Evolutionary conservation across 140 eudicot species (phyloP), one percentile per base, ranked within the genome.

Genomic region (Erigeron philadelphicus): DNA sequence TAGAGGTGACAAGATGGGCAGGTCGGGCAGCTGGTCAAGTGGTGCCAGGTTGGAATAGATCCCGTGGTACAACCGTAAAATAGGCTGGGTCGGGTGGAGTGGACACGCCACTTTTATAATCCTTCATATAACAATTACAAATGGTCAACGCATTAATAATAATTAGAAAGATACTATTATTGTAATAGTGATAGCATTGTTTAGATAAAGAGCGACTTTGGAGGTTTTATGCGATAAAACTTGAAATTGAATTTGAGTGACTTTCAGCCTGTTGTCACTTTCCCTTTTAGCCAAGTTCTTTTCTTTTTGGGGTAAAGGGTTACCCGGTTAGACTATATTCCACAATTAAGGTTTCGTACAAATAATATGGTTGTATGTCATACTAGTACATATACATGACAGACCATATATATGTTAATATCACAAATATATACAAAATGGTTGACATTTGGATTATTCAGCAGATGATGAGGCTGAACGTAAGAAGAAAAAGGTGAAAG

Each of bases 401-500:
- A 21, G 25, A 21, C 25, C 25, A 1, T 21, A 21, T 21, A 21
- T 21, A 21, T 21, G 1, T 21, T 21, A 21, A 21, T 21, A 21
- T 21, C 25, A 21, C 25, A 21, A 31, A 31, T 31, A 31, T 47
- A 41, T 60, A 10, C 56, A 44, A 67, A 57, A 8, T 67, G 57
- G 31, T 43, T 21, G 40, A 40, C 11, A 43, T 17, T 31, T 58
- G 60, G 15, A 65, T 53, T 65, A 50, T 76, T 64, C 47, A 79
- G 81, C 77, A 85, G 98, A 89, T 81, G 96, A 89, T 10, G 98
- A 83, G 64, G 85, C 87, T 72, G 90, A 89, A 56, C 66, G 90
- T 72, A 89, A 93, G 81, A 93, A 84, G 87, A 92, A 88, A 72
- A 91, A 92, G 70, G 71, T 73, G 4, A 82, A 71, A 61, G 66